These are phyloP conservation scores for Acanthamoeba lenticulata DNA, from an alignment of 208 protist species.

Conservation along the genomic window DNA sequence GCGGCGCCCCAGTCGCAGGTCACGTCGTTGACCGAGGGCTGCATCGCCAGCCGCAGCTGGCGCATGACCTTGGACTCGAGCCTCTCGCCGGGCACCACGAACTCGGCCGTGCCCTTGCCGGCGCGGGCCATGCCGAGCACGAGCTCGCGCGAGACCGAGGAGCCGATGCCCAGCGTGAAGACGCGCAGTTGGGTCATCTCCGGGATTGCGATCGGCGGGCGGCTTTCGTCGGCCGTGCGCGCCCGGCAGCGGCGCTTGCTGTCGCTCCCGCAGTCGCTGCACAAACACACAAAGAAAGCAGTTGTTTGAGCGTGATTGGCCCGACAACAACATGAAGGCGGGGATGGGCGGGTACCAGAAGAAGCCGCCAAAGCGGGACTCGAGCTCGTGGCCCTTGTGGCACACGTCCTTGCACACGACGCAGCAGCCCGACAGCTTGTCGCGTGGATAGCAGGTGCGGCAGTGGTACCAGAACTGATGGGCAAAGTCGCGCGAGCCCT, in stretches of 20 bases:
- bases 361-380: conserved; percentile 6
- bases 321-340: not conserved
- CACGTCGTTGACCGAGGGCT: conserved; percentile 44
- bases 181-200: not conserved
- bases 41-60: conserved; percentile 29
- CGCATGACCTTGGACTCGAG: conserved; percentile 62
- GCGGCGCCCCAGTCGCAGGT: not conserved
- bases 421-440: conserved; percentile 3
- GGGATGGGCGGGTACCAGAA: not conserved
- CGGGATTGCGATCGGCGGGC: not conserved
- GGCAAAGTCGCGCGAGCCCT: not conserved
- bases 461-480: conserved; percentile 58
- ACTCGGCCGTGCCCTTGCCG: conserved; percentile 42
- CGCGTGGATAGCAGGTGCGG: not conserved
- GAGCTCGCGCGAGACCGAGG: conserved; percentile 49
- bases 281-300: not conserved
- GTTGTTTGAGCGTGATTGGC: too few species aligned
- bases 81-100: conserved; percentile 54
- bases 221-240: not conserved
- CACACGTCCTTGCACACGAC: conserved; percentile 59
- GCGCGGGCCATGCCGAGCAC: conserved; percentile 78
- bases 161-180: conserved; percentile 80
- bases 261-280: not conserved
- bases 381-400: conserved; percentile 62
- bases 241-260: not conserved